A percentile compares a stretch with the other conserved stretches of the same genome.
These are phyloP conservation scores for Diphasiastrum complanatum DNA, from an alignment of 83 land plant species.

Conservation along the genomic window DNA sequence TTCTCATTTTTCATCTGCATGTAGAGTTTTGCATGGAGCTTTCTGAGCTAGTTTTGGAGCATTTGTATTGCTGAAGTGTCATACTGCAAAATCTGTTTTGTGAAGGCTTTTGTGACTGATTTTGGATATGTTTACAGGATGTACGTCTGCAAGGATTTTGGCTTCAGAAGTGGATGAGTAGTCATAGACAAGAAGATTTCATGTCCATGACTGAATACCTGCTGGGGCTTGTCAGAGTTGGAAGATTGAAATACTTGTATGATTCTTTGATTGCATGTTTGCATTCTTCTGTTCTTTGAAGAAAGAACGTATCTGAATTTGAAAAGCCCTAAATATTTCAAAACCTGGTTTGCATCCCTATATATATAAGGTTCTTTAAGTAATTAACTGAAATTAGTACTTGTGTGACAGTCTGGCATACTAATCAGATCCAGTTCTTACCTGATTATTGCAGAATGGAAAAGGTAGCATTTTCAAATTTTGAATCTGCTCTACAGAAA, in stretches of 20 bases:
- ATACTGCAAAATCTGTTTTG: not conserved
- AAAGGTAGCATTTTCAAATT: constrained; percentile 50
- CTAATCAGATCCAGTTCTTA: no score
- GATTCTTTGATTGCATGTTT: constrained; percentile 19
- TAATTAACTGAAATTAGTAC: not conserved
- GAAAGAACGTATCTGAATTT: not conserved
- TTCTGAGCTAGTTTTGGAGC: constrained; percentile 1
- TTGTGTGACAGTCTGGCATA: not conserved
- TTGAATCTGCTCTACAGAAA: constrained; percentile 45
- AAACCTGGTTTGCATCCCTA: no score
- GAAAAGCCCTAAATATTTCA: not conserved
- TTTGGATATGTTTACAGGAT: constrained; percentile 43
- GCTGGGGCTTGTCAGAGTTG: constrained; percentile 45
- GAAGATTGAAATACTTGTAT: constrained; percentile 72
- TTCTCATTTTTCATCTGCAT: not conserved
- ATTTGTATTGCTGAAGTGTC: not conserved
- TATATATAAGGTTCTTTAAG: not conserved
- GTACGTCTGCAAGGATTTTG: constrained; percentile 76
- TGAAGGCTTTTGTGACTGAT: not conserved
- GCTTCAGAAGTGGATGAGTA: constrained; percentile 75
- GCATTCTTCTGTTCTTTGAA: not conserved
- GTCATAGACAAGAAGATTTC: constrained; percentile 54
- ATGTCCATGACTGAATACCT: constrained; percentile 60
- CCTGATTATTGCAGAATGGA: constrained; percentile 74
- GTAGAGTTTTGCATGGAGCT: not conserved